Base-by-base conservation (phyloP, 148 eudicot genomes). In the Chenopodium formosanum region DNA sequence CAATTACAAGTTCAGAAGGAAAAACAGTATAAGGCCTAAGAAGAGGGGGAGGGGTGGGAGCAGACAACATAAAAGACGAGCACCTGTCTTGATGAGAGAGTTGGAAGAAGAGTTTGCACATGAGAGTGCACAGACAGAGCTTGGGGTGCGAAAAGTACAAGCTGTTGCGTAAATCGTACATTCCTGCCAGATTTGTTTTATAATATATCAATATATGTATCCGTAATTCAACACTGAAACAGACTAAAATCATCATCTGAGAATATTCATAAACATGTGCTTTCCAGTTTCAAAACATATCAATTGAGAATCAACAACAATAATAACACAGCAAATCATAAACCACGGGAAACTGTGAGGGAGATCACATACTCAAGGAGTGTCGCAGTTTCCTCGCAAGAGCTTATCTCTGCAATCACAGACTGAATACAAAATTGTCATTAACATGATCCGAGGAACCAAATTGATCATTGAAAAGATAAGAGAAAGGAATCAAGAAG, bases 41-140 rank as follows among this genome's bases (percentile, higher is more conserved):
- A 64, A 29, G 71, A 12, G 19, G 52, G 75, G 64, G 23, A 14
- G 20, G 64, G 29, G 46, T 37, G 40, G 74, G 68, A 69, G 46
- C 27, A 50, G 44, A n/a, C n/a, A 32, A 85, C 75, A 40, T 29
- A 19, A 77, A 37, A 37, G 29, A 53, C 47, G 47, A 76, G 73
- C 85, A 96, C 99, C 98, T 96, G 99, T 96, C 94, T 92, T 31
- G 99, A 94, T 80, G 93, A 96, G 23, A 96, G 83, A 88, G 98
- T 96, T 71, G 95, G 94, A 82, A 96, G 91, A 83, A 96, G 94
- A 87, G 91, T 96, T 84, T 90, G 91, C 83, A 96, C 94, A 83
- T 96, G 98, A 58, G 87, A 90, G 90, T 94, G 99, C 78, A 94
- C 98, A 62, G 94, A 87, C 86, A 92, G 92, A 84, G 99, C 99